These are phyloP conservation scores for Coemansia sp. DNA, from an alignment of 192 early-diverging fungal genomes.

Conservation along the genomic window DNA sequence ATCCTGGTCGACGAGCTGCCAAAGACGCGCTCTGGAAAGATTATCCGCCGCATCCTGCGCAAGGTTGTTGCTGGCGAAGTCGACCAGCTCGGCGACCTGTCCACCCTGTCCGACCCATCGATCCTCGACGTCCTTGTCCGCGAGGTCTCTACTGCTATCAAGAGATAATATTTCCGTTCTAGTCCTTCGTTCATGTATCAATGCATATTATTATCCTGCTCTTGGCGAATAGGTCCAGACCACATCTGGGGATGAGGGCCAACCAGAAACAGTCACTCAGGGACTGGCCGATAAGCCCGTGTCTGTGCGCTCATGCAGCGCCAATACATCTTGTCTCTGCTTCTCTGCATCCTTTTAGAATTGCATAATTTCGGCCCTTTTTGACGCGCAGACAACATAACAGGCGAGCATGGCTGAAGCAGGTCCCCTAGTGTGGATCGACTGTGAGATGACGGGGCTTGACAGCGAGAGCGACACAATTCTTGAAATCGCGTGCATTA, in stretches of 20 bases:
- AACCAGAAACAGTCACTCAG: background rate
- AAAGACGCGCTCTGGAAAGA: constrained; percentile 95
- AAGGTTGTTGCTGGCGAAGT: constrained; percentile 87
- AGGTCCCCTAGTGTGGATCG: constrained; percentile 52
- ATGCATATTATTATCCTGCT: background rate
- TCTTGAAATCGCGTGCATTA: constrained; percentile 86
- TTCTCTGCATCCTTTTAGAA: background rate
- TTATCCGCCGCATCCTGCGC: constrained; percentile 92
- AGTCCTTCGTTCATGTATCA: background rate
- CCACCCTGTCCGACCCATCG: constrained; percentile 80
- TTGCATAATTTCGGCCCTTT: background rate
- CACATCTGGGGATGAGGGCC: background rate
- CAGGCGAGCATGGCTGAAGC: background rate
- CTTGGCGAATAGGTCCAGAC: background rate
- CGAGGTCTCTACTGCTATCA: constrained; percentile 33
- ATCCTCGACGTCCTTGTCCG: constrained; percentile 58
- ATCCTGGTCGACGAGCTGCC: constrained; percentile 85
- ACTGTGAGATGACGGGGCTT: constrained; percentile 56
- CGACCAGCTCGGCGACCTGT: constrained; percentile 83
- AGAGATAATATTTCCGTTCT: background rate
- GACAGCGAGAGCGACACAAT: constrained; percentile 66
- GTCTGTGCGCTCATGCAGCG: background rate
- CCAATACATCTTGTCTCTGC: background rate
- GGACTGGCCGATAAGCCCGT: background rate
- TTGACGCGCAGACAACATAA: background rate